Percentiles rank a stretch among this genome's conserved stretches.
Conservation (phyloP, 495 filamentous ascomycete genomes). For the Podospora appendiculata region DNA sequence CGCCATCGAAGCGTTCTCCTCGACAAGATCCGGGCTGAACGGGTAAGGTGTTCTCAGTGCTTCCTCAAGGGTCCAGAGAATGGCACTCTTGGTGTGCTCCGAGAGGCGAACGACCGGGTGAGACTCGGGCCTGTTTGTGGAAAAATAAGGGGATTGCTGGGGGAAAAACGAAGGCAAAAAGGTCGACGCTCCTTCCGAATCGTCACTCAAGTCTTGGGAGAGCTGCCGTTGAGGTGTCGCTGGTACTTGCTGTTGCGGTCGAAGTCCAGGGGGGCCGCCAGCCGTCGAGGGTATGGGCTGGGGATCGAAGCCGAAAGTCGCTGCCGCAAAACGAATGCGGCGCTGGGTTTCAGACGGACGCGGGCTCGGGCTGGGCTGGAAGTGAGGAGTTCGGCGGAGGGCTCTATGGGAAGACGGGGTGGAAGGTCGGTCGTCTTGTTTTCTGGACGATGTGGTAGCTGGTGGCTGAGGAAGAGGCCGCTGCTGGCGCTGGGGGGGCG, state of each 20-base stretch:
- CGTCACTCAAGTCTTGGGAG: slow-evolving; percentile 37
- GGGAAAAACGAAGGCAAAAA: slow-evolving; percentile 19
- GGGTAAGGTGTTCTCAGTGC: slow-evolving; percentile 74
- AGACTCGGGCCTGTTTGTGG: slow-evolving; percentile 19
- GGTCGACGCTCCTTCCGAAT: slow-evolving; percentile 26
- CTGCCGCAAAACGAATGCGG: slow-evolving; percentile 26
- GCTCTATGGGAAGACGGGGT: slow-evolving; percentile 34
- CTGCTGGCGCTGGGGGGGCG: slow-evolving; percentile 37
- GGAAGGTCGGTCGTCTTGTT: slow-evolving; percentile 21
- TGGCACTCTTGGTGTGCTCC: slow-evolving; percentile 51
- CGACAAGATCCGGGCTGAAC: slow-evolving; percentile 76
- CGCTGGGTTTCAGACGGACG: slow-evolving; percentile 21
- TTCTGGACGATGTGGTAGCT: slow-evolving; percentile 13
- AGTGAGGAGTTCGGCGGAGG: slow-evolving; percentile 41
- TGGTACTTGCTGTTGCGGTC: slow-evolving; percentile 14
- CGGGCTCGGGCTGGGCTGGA: slow-evolving; percentile 35
- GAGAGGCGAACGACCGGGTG: slow-evolving; percentile 35
- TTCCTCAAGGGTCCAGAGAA: slow-evolving; percentile 87
- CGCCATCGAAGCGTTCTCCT: slow-evolving; percentile 93
- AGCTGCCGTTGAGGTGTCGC: slow-evolving; percentile 27
- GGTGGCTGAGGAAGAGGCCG: slow-evolving; percentile 23
- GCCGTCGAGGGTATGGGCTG: slow-evolving; percentile 25
- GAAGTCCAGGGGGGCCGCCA: slow-evolving; percentile 14
- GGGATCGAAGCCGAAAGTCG: slow-evolving; percentile 24
- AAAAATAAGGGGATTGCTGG: slow-evolving; percentile 13